Percentiles rank a stretch among this genome's conserved stretches.
Conservation (phyloP, 2,329 filamentous ascomycete genomes). For the Canariomyces notabilis region DNA sequence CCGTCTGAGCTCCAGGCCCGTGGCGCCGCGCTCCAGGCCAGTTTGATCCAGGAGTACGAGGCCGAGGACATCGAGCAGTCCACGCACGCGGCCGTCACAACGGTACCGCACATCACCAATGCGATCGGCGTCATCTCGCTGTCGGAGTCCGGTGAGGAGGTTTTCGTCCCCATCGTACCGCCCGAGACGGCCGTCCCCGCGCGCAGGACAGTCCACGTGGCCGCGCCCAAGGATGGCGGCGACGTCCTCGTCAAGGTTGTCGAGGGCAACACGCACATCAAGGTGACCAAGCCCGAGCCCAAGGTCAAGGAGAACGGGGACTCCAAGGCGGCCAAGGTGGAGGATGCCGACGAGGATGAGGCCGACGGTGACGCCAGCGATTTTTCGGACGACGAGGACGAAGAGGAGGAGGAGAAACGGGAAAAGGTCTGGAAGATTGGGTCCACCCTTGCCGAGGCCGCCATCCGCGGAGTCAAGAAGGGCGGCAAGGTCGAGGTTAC, state of each 20-base stretch:
- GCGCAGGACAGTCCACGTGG: conserved; percentile 74
- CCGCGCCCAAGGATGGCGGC: conserved; percentile 72
- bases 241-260: conserved; percentile 84
- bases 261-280: conserved; percentile 87
- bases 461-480: conserved; percentile 79
- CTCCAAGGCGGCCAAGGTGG: conserved; percentile 50
- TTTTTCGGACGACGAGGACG: conserved; percentile 60
- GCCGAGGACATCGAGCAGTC: conserved; percentile 90
- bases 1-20: conserved; percentile 84
- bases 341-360: conserved; percentile 63
- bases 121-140: conserved; percentile 80
- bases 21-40: conserved; percentile 92
- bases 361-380: conserved; percentile 53
- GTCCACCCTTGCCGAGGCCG: conserved; percentile 76
- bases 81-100: conserved; percentile 90
- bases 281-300: conserved; percentile 81
- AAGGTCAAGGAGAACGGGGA: conserved; percentile 62
- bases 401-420: conserved; percentile 81
- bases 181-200: conserved; percentile 87
- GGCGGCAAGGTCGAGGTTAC: conserved; percentile 89
- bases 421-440: conserved; percentile 92
- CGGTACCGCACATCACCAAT: conserved; percentile 82
- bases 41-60: conserved; percentile 91
- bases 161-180: conserved; percentile 76
- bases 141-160: conserved; percentile 50